These are phyloP conservation scores for Didymella exigua DNA, from an alignment of 2,329 filamentous ascomycete genomes.

Conservation along the genomic window DNA sequence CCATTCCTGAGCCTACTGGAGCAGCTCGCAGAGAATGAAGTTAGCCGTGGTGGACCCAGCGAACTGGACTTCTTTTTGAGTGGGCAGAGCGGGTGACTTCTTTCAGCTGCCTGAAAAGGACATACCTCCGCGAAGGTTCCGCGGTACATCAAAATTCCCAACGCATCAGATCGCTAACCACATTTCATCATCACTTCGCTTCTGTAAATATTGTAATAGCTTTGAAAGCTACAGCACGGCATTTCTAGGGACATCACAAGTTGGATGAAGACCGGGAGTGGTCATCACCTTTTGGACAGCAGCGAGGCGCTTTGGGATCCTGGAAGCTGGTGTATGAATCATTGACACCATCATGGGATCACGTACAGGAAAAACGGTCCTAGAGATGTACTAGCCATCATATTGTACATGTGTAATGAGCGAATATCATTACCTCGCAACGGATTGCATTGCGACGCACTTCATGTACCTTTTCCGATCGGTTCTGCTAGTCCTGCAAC, in stretches of 20 bases:
- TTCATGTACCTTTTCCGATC: background rate
- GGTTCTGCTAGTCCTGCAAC: conserved; percentile 4
- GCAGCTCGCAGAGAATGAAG: conserved; percentile 82
- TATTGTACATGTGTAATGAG: conserved; percentile 19
- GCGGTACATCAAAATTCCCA: conserved; percentile 1
- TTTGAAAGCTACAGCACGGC: conserved; percentile 6
- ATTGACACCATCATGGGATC: conserved; percentile 12
- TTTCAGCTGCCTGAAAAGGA: conserved; percentile 13
- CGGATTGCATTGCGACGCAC: conserved; percentile 2
- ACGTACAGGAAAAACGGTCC: conserved; percentile 10
- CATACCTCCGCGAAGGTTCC: conserved; percentile 6
- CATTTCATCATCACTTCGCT: conserved; percentile 10
- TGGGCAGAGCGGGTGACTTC: conserved; percentile 35
- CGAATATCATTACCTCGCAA: conserved; percentile 16
- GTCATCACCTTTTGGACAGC: conserved; percentile 4
- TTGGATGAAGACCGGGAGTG: conserved; percentile 3
- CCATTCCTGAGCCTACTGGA: conserved; percentile 80
- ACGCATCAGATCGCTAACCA: conserved; percentile 4
- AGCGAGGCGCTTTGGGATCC: conserved; percentile 17
- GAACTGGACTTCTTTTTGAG: conserved; percentile 79
- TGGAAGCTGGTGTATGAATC: conserved; percentile 12
- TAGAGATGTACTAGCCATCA: conserved; percentile 3
- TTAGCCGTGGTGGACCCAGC: conserved; percentile 68
- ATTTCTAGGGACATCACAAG: conserved; percentile 1
- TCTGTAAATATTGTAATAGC: conserved; percentile 13